Evolutionary conservation across 768 basidiomycete genomes (phyloP).

Genomic region (Serendipita sp.): DNA sequence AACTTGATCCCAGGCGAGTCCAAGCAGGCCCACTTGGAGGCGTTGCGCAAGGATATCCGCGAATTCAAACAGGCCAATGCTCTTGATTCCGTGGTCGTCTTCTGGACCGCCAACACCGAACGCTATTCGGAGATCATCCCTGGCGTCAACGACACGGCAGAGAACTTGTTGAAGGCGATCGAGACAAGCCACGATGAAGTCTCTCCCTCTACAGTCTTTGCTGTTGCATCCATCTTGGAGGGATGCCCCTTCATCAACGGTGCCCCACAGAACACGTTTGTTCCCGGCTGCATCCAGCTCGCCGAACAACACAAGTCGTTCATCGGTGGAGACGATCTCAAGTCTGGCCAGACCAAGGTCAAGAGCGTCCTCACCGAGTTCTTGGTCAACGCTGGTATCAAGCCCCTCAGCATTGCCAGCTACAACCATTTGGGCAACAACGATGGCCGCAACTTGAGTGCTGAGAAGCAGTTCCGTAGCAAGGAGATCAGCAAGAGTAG

Average conservation of each 20-base stretch:
- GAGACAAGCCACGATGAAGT: slow-evolving; percentile 77
- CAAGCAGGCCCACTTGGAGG: slow-evolving; percentile 85
- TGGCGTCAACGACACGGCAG: slow-evolving; percentile 89
- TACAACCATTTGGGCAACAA: slow-evolving; percentile 99
- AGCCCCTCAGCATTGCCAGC: slow-evolving; percentile 89
- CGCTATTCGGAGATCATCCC: slow-evolving; percentile 89
- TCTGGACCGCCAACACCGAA: slow-evolving; percentile 99
- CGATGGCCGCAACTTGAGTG: slow-evolving; percentile 82
- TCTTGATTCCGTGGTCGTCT: slow-evolving; percentile 80
- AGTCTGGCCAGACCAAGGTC: slow-evolving; percentile 94
- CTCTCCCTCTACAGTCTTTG: slow-evolving; percentile 92
- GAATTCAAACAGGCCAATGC: slow-evolving; percentile 71
- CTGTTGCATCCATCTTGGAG: slow-evolving; percentile 89
- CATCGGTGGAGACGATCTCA: slow-evolving; percentile 96
- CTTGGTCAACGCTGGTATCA: slow-evolving; percentile 96
- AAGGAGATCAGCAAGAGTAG: slow-evolving; percentile 97
- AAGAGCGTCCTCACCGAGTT: slow-evolving; percentile 96
- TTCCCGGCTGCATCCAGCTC: slow-evolving; percentile 85
- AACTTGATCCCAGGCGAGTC: slow-evolving; percentile 73
- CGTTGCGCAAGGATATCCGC: slow-evolving; percentile 85
- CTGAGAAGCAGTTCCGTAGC: slow-evolving; percentile 86
- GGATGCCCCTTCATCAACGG: slow-evolving; percentile 93
- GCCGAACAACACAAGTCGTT: slow-evolving; percentile 80
- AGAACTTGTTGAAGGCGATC: slow-evolving; percentile 70
- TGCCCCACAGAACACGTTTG: slow-evolving; percentile 97